phyloP scores from a whole-genome alignment of 257 asterid genomes.

The Paulownia fortunei region DNA sequence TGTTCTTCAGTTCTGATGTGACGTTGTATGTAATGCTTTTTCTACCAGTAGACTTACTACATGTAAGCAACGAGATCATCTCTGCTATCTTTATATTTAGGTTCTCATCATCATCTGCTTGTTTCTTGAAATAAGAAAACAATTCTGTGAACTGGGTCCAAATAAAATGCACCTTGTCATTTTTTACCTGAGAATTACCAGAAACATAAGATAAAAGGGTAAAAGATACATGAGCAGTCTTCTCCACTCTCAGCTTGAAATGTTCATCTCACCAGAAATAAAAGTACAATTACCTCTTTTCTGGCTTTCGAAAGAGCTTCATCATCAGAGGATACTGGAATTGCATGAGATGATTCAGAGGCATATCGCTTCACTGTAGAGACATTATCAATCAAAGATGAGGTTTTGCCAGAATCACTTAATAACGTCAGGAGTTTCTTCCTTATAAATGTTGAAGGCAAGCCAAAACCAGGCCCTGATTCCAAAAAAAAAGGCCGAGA shows the following conservation, averaged over 20 bases:
- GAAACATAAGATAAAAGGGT: conserved; percentile 17
- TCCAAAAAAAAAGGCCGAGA: conserved; percentile 28
- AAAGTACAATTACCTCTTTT: conserved; percentile 69
- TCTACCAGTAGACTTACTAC: conserved; percentile 57
- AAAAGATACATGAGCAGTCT: background rate
- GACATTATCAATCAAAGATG: conserved; percentile 72
- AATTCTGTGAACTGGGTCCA: conserved; percentile 92
- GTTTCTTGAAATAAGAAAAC: conserved; percentile 64
- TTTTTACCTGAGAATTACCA: conserved; percentile 61
- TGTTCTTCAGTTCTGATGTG: conserved; percentile 75
- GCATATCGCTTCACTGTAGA: conserved; percentile 79
- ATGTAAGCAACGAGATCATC: conserved; percentile 90
- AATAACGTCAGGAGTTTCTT: conserved; percentile 80
- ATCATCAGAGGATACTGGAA: conserved; percentile 83
- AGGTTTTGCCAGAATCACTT: conserved; percentile 79
- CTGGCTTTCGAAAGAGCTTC: conserved; percentile 87
- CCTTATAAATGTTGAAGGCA: conserved; percentile 62
- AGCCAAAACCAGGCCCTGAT: conserved; percentile 88
- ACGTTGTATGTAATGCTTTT: conserved; percentile 53
- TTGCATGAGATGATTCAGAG: conserved; percentile 75
- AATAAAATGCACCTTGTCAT: conserved; percentile 71
- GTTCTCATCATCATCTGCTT: conserved; percentile 66
- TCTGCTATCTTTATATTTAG: conserved; percentile 74
- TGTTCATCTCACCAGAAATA: background rate
- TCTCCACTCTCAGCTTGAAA: background rate